Base-by-base conservation (phyloP, 306 rosid species). In the Hylodesmum podocarpum region DNA sequence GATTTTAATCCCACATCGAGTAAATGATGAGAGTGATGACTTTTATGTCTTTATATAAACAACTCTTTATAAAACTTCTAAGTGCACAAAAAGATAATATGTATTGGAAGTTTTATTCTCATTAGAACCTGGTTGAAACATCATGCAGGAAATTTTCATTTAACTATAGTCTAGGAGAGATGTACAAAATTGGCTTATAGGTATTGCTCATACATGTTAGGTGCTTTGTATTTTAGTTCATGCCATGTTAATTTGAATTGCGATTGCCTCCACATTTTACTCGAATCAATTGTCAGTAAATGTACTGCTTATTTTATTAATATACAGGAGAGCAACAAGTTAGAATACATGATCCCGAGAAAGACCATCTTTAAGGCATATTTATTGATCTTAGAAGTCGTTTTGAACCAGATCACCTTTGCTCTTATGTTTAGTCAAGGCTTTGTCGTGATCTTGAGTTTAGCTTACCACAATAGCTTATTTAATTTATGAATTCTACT, bases 281-380 rank as follows among this genome's bases (percentile, higher is more conserved):
- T 41, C 64, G 58, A 24, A 54, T 72, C 24, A n/a, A 33, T 34
- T 53, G 51, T 37, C 41, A 21, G 19, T 15, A 31, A 76, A 70
- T 31, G 3, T 2, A 15, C 47, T 76, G 15, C 77, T n/a, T n/a
- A n/a, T n/a, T n/a, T 62, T n/a, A 36, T 18, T 7, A 13, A 70
- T 82, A 24, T 74, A 66, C 93, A 92, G 97, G 96, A 92, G 83
- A 84, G 85, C 43, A 92, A 59, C n/a, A n/a, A n/a, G 77, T 84
- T 92, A 80, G 97, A 92, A 68, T 92, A 88, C 86, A 80, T 92
- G 81, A 90, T 92, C 79, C 89, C 97, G 0, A 92, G 90, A 78
- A 92, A 92, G 96, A 90, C 97, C n/a, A 72, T 92, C 97, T 37
- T 81, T 92, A 74, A 87, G 97, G 81, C 97, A 88, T 80, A 88